Conservation (phyloP, 768 basidiomycete species). For the Krasilnikovozyma curviuscula region DNA sequence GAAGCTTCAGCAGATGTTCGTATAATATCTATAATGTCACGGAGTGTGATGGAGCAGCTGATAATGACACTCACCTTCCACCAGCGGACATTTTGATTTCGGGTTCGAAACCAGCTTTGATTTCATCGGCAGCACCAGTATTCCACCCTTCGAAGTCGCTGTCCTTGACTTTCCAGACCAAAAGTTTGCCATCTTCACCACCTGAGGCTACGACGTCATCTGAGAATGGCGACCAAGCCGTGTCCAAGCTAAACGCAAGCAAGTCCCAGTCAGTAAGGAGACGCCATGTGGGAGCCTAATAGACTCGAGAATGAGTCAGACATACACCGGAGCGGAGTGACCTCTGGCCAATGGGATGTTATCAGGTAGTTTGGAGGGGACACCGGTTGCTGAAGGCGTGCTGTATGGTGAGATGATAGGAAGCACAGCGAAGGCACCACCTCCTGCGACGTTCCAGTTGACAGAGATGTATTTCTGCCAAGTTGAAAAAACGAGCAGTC, state of each 20-base stretch:
- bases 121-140: conserved; percentile 41
- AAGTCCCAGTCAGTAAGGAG: too few relatives aligned
- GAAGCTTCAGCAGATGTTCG: not conserved
- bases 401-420: conserved; percentile 42
- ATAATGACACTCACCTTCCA: conserved; percentile 16
- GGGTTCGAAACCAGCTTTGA: conserved; percentile 39
- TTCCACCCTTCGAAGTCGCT: conserved; percentile 64
- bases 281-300: too few relatives aligned
- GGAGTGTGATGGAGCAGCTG: not conserved
- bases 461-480: conserved; percentile 61
- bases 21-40: not conserved
- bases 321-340: conserved; percentile 27
- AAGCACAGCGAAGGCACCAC: conserved; percentile 67
- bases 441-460: conserved; percentile 54
- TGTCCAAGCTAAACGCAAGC: conserved; percentile 25
- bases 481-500: conserved; percentile 1
- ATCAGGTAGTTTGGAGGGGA: conserved; percentile 73
- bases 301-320: too few relatives aligned
- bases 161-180: conserved; percentile 74
- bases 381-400: conserved; percentile 36
- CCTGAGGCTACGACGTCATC: conserved; percentile 77
- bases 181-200: conserved; percentile 82
- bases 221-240: conserved; percentile 88
- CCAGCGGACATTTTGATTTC: conserved; percentile 24
- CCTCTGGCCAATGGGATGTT: conserved; percentile 76